Evolutionary conservation across 164 flowering plant species (phyloP).

Genomic region (Magnolia kwangsiensis): DNA sequence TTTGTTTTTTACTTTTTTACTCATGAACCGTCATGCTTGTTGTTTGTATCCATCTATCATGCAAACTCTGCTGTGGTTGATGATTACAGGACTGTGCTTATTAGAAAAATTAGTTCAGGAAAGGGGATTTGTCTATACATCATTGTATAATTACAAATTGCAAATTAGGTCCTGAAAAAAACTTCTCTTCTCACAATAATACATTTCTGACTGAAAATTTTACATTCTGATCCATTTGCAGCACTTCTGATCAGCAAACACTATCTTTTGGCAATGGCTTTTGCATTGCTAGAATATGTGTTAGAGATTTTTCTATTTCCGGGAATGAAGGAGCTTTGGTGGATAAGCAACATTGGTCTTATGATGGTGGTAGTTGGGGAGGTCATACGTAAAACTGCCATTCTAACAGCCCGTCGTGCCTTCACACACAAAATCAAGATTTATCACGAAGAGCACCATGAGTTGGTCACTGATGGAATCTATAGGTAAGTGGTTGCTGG

Average conservation of each 20-base stretch:
- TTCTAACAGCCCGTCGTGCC: slow-evolving; percentile 77
- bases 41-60: too few relatives aligned
- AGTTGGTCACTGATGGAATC: slow-evolving; percentile 71
- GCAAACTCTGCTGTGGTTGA: too few relatives aligned
- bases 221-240: slow-evolving; percentile 10
- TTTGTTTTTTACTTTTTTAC: too few relatives aligned
- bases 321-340: slow-evolving; percentile 69
- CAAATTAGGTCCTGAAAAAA: too few relatives aligned
- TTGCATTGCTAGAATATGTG: slow-evolving; percentile 63
- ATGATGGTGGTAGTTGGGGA: slow-evolving; percentile 77
- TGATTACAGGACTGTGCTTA: too few relatives aligned
- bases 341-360: slow-evolving; percentile 74
- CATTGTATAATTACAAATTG: too few relatives aligned
- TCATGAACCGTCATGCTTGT: too few relatives aligned
- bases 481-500: slow-evolving; percentile 33
- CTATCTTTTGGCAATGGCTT: slow-evolving; percentile 71
- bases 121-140: too few relatives aligned
- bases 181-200: too few relatives aligned
- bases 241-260: slow-evolving; percentile 77
- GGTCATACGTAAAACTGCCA: slow-evolving; percentile 67
- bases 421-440: slow-evolving; percentile 80
- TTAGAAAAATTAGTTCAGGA: too few relatives aligned
- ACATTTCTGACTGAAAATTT: neutral
- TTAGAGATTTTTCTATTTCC: slow-evolving; percentile 59
- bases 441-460: slow-evolving; percentile 56